Base-by-base conservation (phyloP, 768 basidiomycete species). In the Kwoniella dendrophila region DNA sequence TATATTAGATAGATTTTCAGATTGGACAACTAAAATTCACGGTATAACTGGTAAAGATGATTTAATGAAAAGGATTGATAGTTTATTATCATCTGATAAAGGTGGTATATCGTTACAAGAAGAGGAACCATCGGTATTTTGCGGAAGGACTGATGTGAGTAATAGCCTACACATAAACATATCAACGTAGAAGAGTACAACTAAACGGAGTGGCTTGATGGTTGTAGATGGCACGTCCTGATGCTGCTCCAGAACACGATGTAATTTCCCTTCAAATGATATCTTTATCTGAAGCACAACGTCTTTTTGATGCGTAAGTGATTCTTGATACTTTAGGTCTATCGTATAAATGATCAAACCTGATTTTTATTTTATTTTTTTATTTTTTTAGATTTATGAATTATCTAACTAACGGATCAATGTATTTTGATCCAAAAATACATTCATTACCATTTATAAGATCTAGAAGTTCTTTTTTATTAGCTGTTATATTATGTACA, bases 201-300 rank as follows among this genome's bases (percentile, higher is more conserved):
- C 36, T 38, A 18, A 38, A 8, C 8, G 36, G 8, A 8, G 36
- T 38, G n/a, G n/a, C n/a, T 33, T 44, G 8, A 48, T 26, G 6
- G 20, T 30, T 14, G 22, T 34, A 63, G 62, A 56, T 63, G 62
- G 44, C 62, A 12, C 47, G 62, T 34, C 54, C 47, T 6, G 62
- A 63, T 18, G 54, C 54, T 7, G 43, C 62, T 32, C 62, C 62
- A 18, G 62, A 63, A 24, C 33, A 57, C 11, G 62, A 63, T 41
- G 62, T 63, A 27, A 45, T 63, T 1, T 48, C 62, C 29, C 49
- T 63, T n/a, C 62, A 63, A 32, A 52, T 63, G 47, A 14, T 63
- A 0, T 40, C 55, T 5, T 30, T 63, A 18, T 16, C 48, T 5
- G 62, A 63, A n/a, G 55, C 62, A 12, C 55, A 63, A 16, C 26